Evolutionary conservation across 108 stramenopile species (phyloP), one percentile per base, ranked within the genome.

Genomic region (Nitzschia inconspicua): DNA sequence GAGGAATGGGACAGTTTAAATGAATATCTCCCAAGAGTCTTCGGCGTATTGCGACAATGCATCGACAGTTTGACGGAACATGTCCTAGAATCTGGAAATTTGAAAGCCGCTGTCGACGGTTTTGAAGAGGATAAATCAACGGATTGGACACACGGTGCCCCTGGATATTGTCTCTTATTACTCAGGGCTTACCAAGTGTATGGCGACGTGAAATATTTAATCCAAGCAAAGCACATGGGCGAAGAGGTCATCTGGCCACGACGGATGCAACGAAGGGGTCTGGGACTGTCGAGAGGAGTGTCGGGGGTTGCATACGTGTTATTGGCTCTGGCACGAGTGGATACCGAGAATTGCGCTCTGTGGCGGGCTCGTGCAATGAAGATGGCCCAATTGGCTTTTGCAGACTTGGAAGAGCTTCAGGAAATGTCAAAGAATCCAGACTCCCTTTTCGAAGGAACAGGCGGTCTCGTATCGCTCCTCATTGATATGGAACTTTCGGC

Each of bases 161-260:
- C 48, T 1, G 48, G 48, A 9, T 49, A 49, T 24, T 49, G 48
- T 23, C 22, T 49, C 4, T 29, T 49, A 11, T 29, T 49, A 7
- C 48, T 49, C 48, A 49, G 30, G 25, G 48, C 48, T 29, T 49
- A 29, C 30, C 29, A 29, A n/a, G 48, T 49, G 22, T 49, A 49
- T 23, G 48, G 48, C 25, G 48, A 49, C 25, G 48, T 29, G 27
- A 1, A 8, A 16, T 49, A 26, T 29, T 19, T 29, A 1, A n/a
- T 4, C 2, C 3, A 10, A 0, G 25, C 48, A 10, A 0, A n/a
- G 3, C 29, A 28, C 2, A 3, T 49, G 27, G 48, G 14, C 26
- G 48, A 49, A 1, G 4, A 4, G 25, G 25, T 49, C 20, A 19
- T 49, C 25, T 49, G 48, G 48, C 1, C 22, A 22, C 46, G 3